Evolutionary conservation across 495 filamentous ascomycete genomes (phyloP).

Genomic region (Endocarpon pusillum): DNA sequence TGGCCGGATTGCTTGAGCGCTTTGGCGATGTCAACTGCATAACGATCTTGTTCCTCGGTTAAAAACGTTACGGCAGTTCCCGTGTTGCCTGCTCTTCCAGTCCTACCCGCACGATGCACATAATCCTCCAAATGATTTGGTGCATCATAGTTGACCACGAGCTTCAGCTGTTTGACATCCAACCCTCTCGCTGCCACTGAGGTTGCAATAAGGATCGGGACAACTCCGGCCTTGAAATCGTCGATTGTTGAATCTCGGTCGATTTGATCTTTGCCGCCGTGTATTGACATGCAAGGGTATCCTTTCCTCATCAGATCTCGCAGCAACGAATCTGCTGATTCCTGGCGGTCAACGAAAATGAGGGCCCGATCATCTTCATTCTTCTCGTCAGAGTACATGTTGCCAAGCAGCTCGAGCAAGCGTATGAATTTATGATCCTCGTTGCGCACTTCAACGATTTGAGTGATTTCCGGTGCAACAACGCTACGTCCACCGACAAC

Average conservation of each 20-base stretch:
- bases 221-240: constrained; percentile 84
- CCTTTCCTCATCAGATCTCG: constrained; percentile 71
- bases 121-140: constrained; percentile 98
- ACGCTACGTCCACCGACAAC: constrained; percentile 80
- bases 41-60: constrained; percentile 80
- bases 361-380: constrained; percentile 78
- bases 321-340: constrained; percentile 75
- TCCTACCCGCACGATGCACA: constrained; percentile 87
- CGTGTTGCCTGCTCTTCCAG: constrained; percentile 84
- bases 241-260: constrained; percentile 88
- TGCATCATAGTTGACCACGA: constrained; percentile 93
- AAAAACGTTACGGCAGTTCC: constrained; percentile 93
- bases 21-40: constrained; percentile 76
- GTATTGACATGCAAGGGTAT: constrained; percentile 91
- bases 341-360: constrained; percentile 91
- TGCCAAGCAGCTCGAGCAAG: constrained; percentile 69
- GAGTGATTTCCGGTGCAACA: constrained; percentile 86
- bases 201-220: constrained; percentile 83
- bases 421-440: constrained; percentile 75
- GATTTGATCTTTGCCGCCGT: constrained; percentile 89
- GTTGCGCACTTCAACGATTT: constrained; percentile 75
- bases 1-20: constrained; percentile 86
- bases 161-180: constrained; percentile 90
- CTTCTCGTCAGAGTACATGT: constrained; percentile 57
- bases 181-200: constrained; percentile 91